Evolutionary conservation across 2,329 filamentous ascomycete species (phyloP).

Genomic region (Fusarium burgessii): DNA sequence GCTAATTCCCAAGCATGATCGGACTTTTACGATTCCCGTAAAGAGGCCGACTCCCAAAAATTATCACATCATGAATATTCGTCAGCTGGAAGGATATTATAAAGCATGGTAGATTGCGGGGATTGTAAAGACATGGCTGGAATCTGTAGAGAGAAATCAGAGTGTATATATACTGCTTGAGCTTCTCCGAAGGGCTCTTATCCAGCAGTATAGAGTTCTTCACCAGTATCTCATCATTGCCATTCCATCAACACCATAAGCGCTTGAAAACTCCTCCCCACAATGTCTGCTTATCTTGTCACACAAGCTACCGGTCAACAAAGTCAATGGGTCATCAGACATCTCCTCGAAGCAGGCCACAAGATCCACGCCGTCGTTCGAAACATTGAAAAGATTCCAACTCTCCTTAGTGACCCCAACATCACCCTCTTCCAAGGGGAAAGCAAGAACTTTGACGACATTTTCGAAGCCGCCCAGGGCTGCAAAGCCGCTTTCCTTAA

Average conservation of each 20-base stretch:
- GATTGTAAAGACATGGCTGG: accelerated
- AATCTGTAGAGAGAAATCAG: accelerated
- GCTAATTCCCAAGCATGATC: not conserved
- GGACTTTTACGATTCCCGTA: not conserved
- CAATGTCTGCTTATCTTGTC: conserved; percentile 51
- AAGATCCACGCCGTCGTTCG: conserved; percentile 54
- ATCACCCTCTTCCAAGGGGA: conserved; percentile 54
- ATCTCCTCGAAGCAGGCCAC: conserved; percentile 51
- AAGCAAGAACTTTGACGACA: conserved; percentile 48
- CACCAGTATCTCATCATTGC: not conserved
- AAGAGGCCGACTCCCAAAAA: not conserved
- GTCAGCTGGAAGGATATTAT: not conserved
- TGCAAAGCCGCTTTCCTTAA: conserved; percentile 50
- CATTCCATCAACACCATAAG: not conserved
- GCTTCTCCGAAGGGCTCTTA: too few species aligned
- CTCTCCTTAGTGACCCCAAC: conserved; percentile 39
- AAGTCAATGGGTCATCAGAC: conserved; percentile 46
- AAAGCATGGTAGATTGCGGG: not conserved
- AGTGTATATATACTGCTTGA: not conserved
- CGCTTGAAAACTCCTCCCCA: not conserved
- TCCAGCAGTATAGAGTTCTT: not conserved
- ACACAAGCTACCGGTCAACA: conserved; percentile 53
- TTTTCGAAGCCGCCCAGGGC: conserved; percentile 50
- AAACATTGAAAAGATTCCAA: conserved; percentile 48
- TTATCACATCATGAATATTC: not conserved